phyloP scores from a whole-genome alignment of 768 basidiomycete genomes.

The Gloeopeniophorella convolvens region DNA sequence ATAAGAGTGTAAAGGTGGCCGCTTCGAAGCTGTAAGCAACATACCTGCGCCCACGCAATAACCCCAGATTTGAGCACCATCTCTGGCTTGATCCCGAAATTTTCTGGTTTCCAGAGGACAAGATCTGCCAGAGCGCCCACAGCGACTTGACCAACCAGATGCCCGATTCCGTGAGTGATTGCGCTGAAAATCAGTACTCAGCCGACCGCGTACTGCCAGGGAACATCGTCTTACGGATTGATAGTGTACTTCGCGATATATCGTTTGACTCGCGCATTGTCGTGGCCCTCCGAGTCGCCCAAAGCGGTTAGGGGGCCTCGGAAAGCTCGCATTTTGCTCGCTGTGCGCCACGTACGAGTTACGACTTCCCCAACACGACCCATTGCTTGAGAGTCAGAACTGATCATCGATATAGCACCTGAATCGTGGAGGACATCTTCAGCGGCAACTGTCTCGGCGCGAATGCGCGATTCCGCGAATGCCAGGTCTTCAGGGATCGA shows the following conservation, averaged over 20 bases:
- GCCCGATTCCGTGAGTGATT: slow-evolving; percentile 88
- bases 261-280: slow-evolving; percentile 90
- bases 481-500: slow-evolving; percentile 89
- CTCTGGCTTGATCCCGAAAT: slow-evolving; percentile 89
- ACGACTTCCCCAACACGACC: slow-evolving; percentile 94
- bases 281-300: slow-evolving; percentile 62
- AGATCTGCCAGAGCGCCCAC: slow-evolving; percentile 86
- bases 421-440: slow-evolving; percentile 92
- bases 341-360: slow-evolving; percentile 91
- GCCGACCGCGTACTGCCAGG: neutral
- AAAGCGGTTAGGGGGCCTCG: slow-evolving; percentile 64
- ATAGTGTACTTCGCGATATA: slow-evolving; percentile 97
- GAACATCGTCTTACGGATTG: slow-evolving; percentile 71
- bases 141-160: slow-evolving; percentile 78
- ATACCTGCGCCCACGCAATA: slow-evolving; percentile 83
- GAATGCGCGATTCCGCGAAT: slow-evolving; percentile 95
- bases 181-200: slow-evolving; percentile 45
- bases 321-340: slow-evolving; percentile 85
- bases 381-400: slow-evolving; percentile 97
- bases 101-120: slow-evolving; percentile 91
- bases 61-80: slow-evolving; percentile 95
- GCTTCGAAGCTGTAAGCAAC: neutral
- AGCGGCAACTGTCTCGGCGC: slow-evolving; percentile 94
- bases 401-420: slow-evolving; percentile 96
- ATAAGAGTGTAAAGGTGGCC: slow-evolving; percentile 1